Conservation (phyloP, 2,329 filamentous ascomycete species). For the Arthrobotrys megalospora region DNA sequence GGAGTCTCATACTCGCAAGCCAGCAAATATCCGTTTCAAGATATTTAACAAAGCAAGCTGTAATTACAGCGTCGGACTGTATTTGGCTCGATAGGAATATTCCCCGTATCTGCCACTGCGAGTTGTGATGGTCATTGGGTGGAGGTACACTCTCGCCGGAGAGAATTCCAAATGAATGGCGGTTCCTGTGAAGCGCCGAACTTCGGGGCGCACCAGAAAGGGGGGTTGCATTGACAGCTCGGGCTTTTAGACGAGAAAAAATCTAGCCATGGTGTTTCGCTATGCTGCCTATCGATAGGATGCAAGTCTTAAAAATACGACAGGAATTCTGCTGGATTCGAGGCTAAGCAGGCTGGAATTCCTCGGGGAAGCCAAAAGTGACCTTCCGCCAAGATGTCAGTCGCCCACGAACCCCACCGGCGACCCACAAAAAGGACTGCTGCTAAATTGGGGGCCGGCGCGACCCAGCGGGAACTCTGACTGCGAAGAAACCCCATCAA, state of each 20-base stretch:
- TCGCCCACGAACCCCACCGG: too few species aligned
- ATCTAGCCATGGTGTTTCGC: neutral
- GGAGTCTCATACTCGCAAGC: neutral
- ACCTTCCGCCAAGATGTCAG: too few species aligned
- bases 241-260: too few species aligned
- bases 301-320: neutral
- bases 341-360: neutral
- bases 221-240: constrained; percentile 21
- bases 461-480: too few species aligned
- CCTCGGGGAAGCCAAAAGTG: too few species aligned
- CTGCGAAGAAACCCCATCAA: too few species aligned
- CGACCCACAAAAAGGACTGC: too few species aligned
- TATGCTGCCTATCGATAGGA: neutral
- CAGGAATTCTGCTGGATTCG: neutral
- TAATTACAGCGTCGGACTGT: neutral
- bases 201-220: constrained; percentile 20
- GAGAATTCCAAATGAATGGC: constrained; percentile 1
- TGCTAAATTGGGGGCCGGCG: too few species aligned
- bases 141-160: neutral
- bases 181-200: constrained; percentile 18
- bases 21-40: neutral
- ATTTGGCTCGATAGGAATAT: too few species aligned
- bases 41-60: neutral
- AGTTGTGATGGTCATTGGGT: too few species aligned
- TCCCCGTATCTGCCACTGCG: too few species aligned